A percentile compares a stretch with the other conserved stretches of the same genome.
Evolutionary conservation across 768 basidiomycete species (phyloP).

Genomic region (Pisolithus albus): DNA sequence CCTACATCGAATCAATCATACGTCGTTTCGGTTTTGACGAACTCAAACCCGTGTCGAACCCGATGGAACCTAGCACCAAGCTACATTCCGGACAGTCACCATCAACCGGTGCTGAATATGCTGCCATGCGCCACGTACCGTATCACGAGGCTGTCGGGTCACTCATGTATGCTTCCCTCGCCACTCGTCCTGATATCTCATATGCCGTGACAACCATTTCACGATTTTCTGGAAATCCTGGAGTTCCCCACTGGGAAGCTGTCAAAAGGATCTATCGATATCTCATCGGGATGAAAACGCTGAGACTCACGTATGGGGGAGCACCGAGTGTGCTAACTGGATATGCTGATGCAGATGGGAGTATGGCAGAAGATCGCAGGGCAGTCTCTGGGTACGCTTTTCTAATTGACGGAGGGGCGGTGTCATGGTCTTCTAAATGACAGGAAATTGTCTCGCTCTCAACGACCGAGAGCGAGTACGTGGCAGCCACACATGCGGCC

Average conservation of each 20-base stretch:
- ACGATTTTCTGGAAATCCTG: neutral
- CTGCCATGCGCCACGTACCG: conserved; percentile 19
- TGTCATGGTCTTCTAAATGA: conserved; percentile 30
- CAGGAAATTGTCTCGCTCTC: conserved; percentile 32
- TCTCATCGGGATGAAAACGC: conserved; percentile 12
- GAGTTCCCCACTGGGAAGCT: neutral
- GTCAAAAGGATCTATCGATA: neutral
- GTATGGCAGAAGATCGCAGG: neutral
- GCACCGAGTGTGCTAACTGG: neutral
- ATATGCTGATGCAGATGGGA: conserved; percentile 9
- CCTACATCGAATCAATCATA: conserved; percentile 29
- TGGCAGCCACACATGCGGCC: conserved; percentile 15
- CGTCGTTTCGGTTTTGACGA: conserved; percentile 21
- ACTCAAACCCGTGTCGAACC: conserved; percentile 19
- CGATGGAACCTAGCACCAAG: conserved; percentile 26
- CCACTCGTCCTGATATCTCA: neutral
- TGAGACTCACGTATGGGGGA: neutral
- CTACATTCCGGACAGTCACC: conserved; percentile 19
- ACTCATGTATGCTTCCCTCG: neutral
- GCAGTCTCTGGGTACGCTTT: conserved; percentile 17
- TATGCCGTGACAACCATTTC: neutral
- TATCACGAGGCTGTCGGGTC: conserved; percentile 16
- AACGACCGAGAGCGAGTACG: conserved; percentile 32
- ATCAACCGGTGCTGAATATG: conserved; percentile 10
- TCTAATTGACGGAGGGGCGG: conserved; percentile 7